Conservation (phyloP, 345 rosid genomes). For the Citrus unshiu region DNA sequence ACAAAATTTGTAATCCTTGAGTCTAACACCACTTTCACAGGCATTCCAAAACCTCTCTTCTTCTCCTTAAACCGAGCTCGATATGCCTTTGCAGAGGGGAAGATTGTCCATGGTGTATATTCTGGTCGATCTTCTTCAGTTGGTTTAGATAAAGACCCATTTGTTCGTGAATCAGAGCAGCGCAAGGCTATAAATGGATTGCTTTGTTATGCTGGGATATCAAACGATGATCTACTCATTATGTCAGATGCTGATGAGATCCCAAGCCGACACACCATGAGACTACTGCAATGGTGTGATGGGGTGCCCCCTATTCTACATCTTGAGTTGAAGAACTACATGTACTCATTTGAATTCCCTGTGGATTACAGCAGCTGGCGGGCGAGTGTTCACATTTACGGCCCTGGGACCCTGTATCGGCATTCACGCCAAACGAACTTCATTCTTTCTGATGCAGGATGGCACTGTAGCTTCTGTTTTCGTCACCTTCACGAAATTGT, state of each 20-base stretch:
- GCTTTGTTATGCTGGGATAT: constrained; percentile 56
- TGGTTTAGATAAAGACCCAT: constrained; percentile 52
- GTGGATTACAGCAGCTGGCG: constrained; percentile 93
- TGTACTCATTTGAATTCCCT: constrained; percentile 90
- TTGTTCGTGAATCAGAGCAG: constrained; percentile 60
- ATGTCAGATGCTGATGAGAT: constrained; percentile 87
- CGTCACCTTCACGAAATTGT: constrained; percentile 57
- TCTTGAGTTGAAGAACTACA: constrained; percentile 70
- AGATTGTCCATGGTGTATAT: constrained; percentile 58
- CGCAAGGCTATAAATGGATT: constrained; percentile 62
- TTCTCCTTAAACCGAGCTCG: constrained; percentile 49
- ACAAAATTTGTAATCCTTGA: constrained; percentile 76
- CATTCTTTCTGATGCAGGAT: constrained; percentile 81
- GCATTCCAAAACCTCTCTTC: constrained; percentile 70
- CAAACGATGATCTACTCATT: constrained; percentile 63
- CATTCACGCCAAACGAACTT: constrained; percentile 68
- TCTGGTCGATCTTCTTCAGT: constrained; percentile 43
- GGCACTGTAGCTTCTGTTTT: constrained; percentile 97
- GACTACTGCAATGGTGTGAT: constrained; percentile 77
- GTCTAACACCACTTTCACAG: constrained; percentile 89
- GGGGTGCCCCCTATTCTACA: constrained; percentile 67
- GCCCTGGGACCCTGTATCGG: constrained; percentile 51
- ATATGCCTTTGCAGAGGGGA: constrained; percentile 57
- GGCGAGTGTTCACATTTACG: constrained; percentile 51
- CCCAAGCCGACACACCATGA: constrained; percentile 80